Base-by-base conservation (phyloP, 495 filamentous ascomycete genomes). In the Tricharina praecox region DNA sequence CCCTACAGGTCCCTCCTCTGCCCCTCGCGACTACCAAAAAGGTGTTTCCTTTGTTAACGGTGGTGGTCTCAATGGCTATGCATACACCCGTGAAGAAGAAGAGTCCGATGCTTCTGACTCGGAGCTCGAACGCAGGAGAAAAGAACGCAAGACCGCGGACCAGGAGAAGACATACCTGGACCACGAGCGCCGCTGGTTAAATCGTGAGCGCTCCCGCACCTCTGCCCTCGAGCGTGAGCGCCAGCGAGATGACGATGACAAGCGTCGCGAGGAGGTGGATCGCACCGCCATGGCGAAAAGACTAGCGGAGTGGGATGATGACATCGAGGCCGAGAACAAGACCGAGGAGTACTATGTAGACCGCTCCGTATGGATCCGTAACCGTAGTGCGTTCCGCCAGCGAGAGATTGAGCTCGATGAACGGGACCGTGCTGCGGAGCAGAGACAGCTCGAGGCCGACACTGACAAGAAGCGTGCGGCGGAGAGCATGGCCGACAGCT, bases 1-100 rank as follows among this genome's bases (percentile, higher is more conserved):
- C 35, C 52, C 56, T 3, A 71, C 80, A 5, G 88, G 87, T 0
- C 88, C 88, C 30, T 78, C 74, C 7, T 67, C 75, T 47, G 70
- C 70, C 10, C 80, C 81, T 0, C 71, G 74, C 54, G 82, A 87
- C 55, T 84, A 83, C 58, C 79, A 85, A 52, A 82, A 81, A 48
- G 81, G 82, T 13, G 79, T 96, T 1, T 66, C 75, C 0, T 97
- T 96, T 63, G 79, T 95, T 15, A 93, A 93, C 54, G 87, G 87
- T 2, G 77, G 73, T 16, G 71, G 71, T 15, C 68, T 76, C 1
- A 85, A 84, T 51, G 78, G 77, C 21, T 67, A 66, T 40, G 61
- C 60, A 15, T 70, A 66, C 46, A 71, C 77, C 35, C 71, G 71
- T 9, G 83, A 92, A 44, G 87, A 88, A 24, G 90, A 95, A 50